A percentile compares a stretch with the other conserved stretches of the same genome.
Evolutionary conservation across 192 early-diverging fungal species (phyloP).

Genomic region (Obelidium mucronatum): DNA sequence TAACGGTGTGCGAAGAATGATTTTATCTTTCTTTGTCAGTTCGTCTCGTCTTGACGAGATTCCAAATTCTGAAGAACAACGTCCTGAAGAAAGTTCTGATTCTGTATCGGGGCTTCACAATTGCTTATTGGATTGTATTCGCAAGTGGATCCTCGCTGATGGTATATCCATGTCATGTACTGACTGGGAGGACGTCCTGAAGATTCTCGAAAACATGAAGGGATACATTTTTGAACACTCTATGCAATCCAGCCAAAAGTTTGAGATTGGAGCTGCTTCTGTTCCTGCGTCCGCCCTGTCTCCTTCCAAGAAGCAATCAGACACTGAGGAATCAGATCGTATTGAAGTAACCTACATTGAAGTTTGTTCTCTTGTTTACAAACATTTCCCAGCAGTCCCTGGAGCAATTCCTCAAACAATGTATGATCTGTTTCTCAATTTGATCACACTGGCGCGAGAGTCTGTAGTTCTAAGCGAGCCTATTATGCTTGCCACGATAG

Average conservation of each 20-base stretch:
- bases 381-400: background rate
- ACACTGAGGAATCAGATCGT: background rate
- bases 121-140: background rate
- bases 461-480: background rate
- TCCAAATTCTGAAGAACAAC: background rate
- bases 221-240: background rate
- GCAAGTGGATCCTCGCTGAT: background rate
- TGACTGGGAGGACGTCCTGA: conserved; percentile 4
- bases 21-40: background rate
- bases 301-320: background rate
- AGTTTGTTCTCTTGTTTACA: background rate
- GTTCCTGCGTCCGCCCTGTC: background rate
- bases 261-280: background rate
- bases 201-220: background rate
- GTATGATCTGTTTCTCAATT: background rate
- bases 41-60: background rate
- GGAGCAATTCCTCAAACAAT: background rate
- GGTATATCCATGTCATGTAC: background rate
- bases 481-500: background rate
- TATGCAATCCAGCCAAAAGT: conserved; percentile 7
- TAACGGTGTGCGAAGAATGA: background rate
- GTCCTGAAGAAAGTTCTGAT: background rate
- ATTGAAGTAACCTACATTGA: background rate
- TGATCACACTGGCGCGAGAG: background rate
- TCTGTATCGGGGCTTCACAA: background rate